Evolutionary conservation across 257 asterid species (phyloP), one percentile per base, ranked within the genome.

Genomic region (Apocynum venetum): DNA sequence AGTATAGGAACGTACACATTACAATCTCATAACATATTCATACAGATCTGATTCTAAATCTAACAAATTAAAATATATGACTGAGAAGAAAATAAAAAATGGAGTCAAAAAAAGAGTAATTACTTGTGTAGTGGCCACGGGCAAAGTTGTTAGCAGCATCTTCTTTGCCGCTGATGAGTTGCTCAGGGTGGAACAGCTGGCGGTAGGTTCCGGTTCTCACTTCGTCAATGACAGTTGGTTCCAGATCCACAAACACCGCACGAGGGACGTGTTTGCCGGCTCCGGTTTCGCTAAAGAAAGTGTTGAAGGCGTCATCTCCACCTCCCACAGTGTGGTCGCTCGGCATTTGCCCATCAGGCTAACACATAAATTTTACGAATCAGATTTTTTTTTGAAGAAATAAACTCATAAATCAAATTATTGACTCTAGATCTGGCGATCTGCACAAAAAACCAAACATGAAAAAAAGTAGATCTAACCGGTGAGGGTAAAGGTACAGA

Each of bases 341-440:
- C 0, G 97, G 96, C 98, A 93, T 93, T 85, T 93, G 94, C 2
- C 98, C 98, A 90, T 92, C 97, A 79, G 98, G 94, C 97, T 92
- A 47, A 52, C 63, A 64, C 3, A 43, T 46, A 2, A 46, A 10
- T 51, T 35, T 38, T 36, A 25, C 49, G 0, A 53, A n/a, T 72
- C 76, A 72, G 64, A 49, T 57, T 11, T 2, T 11, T 2, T 51
- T 11, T 51, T 17, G 14, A 3, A 12, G n/a, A 51, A 40, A 59
- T 0, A 0, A 0, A 25, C 31, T 25, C 31, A 25, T 25, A 25
- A 25, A 25, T 8, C 2, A 0, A 51, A 51, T 3, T 60, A 4
- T 6, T 40, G 25, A 31, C 20, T 19, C 6, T 48, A 59, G 77
- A 80, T 75, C 83, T 80, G 41, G 40, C 1, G 44, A 47, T 71